Conservation (phyloP, 1,284 basidiomycete genomes). For the Leccinum proximum region DNA sequence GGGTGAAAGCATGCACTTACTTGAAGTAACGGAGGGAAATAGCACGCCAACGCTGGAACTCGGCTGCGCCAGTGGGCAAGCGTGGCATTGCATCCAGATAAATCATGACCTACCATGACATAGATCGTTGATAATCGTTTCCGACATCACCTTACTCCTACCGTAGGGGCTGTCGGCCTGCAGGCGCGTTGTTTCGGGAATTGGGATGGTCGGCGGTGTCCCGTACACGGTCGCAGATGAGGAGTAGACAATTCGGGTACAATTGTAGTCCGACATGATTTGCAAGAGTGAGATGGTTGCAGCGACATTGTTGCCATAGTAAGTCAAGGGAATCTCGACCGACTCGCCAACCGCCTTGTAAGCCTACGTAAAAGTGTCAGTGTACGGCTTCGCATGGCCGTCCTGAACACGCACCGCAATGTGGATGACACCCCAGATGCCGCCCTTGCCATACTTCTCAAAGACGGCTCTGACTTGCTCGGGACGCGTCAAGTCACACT, state of each 20-base stretch:
- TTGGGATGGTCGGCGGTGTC: constrained; percentile 89
- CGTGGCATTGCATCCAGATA: constrained; percentile 3
- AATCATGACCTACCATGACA: constrained; percentile 59
- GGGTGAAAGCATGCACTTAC: constrained; percentile 41
- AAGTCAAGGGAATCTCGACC: constrained; percentile 90
- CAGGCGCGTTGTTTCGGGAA: constrained; percentile 90
- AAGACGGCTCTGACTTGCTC: constrained; percentile 78
- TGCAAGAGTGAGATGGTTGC: constrained; percentile 84
- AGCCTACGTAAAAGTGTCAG: constrained; percentile 49
- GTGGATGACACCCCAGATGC: constrained; percentile 98
- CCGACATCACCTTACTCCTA: constrained; percentile 94
- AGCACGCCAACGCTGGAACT: constrained; percentile 72
- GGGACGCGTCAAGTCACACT: constrained; percentile 72
- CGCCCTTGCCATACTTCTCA: constrained; percentile 81
- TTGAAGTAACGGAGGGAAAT: constrained; percentile 97
- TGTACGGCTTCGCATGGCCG: background rate
- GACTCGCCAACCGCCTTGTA: constrained; percentile 99
- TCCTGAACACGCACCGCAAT: constrained; percentile 66
- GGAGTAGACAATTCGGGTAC: constrained; percentile 91
- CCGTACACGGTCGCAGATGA: constrained; percentile 99
- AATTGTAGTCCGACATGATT: constrained; percentile 84
- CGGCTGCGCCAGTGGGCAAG: constrained; percentile 41
- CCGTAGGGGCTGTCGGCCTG: constrained; percentile 94
- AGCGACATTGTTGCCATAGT: constrained; percentile 90
- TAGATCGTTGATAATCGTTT: constrained; percentile 89